A percentile compares a stretch with the other conserved stretches of the same genome.
Conservation (phyloP, 2,329 filamentous ascomycete genomes). For the Aspergillus sp. region DNA sequence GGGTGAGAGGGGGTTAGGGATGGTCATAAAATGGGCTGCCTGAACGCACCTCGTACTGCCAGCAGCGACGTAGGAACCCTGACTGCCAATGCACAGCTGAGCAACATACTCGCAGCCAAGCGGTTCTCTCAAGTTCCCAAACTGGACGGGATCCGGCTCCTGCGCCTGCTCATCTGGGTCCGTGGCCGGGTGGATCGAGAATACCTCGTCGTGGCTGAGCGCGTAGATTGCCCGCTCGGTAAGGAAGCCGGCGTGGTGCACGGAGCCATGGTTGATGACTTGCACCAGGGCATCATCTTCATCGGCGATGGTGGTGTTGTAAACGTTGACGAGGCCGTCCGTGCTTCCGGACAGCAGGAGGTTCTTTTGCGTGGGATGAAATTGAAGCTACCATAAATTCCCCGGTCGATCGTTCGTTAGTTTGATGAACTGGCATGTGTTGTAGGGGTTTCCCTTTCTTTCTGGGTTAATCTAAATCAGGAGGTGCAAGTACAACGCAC, state of each 20-base stretch:
- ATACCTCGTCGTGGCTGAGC: slow-evolving; percentile 62
- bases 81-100: slow-evolving; percentile 49
- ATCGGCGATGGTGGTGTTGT: slow-evolving; percentile 56
- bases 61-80: slow-evolving; percentile 46
- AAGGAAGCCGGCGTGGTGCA: slow-evolving; percentile 63
- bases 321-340: slow-evolving; percentile 62
- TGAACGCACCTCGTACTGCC: slow-evolving; percentile 50
- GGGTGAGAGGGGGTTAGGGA: background rate
- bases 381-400: slow-evolving; percentile 40
- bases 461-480: background rate
- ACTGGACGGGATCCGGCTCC: slow-evolving; percentile 46
- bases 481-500: slow-evolving; percentile 29
- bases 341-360: slow-evolving; percentile 62
- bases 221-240: slow-evolving; percentile 54
- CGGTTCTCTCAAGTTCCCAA: slow-evolving; percentile 57
- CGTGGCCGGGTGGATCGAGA: slow-evolving; percentile 57
- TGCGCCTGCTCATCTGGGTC: slow-evolving; percentile 50
- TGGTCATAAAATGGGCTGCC: background rate
- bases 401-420: background rate
- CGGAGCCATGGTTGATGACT: slow-evolving; percentile 62
- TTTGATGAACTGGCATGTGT: slow-evolving; percentile 19
- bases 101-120: slow-evolving; percentile 61
- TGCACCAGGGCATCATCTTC: slow-evolving; percentile 64
- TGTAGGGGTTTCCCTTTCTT: background rate
- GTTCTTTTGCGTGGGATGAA: slow-evolving; percentile 53